Base-by-base conservation (phyloP, 306 rosid species). In the Arachis hypogaea region DNA sequence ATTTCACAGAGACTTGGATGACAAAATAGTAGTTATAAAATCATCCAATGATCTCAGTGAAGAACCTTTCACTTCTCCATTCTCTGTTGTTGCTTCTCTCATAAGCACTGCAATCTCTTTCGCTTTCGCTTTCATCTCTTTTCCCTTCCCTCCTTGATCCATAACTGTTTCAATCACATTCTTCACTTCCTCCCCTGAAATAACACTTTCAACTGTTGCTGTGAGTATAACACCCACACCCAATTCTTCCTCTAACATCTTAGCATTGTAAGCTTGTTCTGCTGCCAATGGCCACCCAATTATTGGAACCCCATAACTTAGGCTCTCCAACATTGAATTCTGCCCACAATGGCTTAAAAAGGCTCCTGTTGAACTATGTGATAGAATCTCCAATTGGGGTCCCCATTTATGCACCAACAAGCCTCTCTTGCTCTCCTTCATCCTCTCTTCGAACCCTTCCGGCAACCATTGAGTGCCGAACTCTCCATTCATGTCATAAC, bases 271-370 rank as follows among this genome's bases (percentile, higher is more conserved):
- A 3, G 80, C 77, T 22, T 93, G 98, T 65, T 93, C 98, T 6
- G 93, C 92, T 5, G 84, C 98, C 12, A 93, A 63, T 14, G 98
- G 93, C 97, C 92, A 90, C 49, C 90, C 90, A 10, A 90, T 82
- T 0, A 93, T 73, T 0, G 97, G 96, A n/a, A 90, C 93, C 0
- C 98, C 98, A 10, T 77, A 22, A 68, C 90, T 74, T 7, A 93
- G 82, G 41, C 97, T 89, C 77, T 90, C 98, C 86, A 87, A 44
- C 66, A 88, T 83, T 5, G 97, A 93, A 54, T 90, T 93, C 97
- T 97, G 90, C 5, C 97, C 97, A 61, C 98, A 93, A n/a, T 93
- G 97, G 60, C 97, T 87, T 16, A 93, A 61, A 75, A 93, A 90
- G 2, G 80, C 96, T 1, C 93, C 89, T 0, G 82, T 77, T 7